Conservation (phyloP, 1,284 basidiomycete genomes). For the Phellinidium pouzarii region DNA sequence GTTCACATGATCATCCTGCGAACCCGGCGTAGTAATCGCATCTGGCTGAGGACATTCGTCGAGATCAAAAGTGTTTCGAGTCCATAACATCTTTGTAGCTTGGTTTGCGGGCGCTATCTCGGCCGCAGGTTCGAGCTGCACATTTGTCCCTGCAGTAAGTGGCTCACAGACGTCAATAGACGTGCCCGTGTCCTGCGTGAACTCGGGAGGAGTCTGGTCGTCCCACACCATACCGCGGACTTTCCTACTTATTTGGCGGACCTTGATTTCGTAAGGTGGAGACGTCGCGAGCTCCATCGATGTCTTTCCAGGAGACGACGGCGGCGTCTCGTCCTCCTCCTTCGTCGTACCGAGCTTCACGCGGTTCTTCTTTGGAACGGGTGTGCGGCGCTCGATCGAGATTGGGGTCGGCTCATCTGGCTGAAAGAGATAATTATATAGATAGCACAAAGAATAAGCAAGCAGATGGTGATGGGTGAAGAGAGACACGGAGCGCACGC, state of each 20-base stretch:
- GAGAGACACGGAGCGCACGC: neutral
- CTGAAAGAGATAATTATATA: constrained; percentile 27
- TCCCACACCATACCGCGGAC: constrained; percentile 69
- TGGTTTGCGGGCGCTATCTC: constrained; percentile 2
- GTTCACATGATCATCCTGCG: neutral
- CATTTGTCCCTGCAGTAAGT: neutral
- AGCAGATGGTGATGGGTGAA: neutral
- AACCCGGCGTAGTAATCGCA: neutral
- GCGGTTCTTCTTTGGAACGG: constrained; percentile 54
- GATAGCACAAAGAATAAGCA: neutral
- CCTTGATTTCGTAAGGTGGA: constrained; percentile 64
- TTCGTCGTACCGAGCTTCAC: constrained; percentile 55
- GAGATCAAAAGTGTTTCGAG: neutral
- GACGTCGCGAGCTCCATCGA: constrained; percentile 40
- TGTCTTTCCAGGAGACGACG: constrained; percentile 35
- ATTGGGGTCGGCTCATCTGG: constrained; percentile 30
- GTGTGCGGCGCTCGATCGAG: constrained; percentile 39
- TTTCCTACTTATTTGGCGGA: constrained; percentile 68
- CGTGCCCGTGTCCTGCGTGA: constrained; percentile 1
- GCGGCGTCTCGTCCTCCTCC: constrained; percentile 49
- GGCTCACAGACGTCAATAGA: neutral
- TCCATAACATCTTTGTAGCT: neutral
- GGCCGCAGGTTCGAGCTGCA: constrained; percentile 6
- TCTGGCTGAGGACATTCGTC: neutral
- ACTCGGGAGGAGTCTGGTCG: constrained; percentile 35